Conservation (phyloP, 2,329 filamentous ascomycete genomes). For the Neofusicoccum cordaticola region DNA sequence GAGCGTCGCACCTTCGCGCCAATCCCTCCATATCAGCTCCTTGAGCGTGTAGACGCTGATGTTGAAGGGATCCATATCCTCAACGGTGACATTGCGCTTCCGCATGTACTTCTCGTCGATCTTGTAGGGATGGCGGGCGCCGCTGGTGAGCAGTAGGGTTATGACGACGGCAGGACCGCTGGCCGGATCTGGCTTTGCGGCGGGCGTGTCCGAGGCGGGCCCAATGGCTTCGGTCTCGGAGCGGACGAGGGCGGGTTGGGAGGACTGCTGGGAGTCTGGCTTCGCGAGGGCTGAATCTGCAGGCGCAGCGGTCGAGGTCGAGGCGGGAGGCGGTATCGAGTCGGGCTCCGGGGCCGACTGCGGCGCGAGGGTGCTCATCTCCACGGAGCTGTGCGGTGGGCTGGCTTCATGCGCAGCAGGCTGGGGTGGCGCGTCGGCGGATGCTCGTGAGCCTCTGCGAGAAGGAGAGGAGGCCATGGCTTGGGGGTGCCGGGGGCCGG, state of each 20-base stretch:
- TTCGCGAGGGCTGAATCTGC: neutral
- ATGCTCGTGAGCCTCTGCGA: conserved; percentile 16
- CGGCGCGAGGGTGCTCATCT: conserved; percentile 15
- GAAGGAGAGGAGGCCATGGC: conserved; percentile 18
- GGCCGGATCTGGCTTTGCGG: conserved; percentile 36
- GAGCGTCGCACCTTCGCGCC: conserved; percentile 64
- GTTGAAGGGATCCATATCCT: conserved; percentile 76
- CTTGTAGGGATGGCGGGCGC: conserved; percentile 83
- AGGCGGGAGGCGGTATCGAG: conserved; percentile 16
- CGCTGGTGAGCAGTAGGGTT: conserved; percentile 77
- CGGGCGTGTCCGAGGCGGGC: conserved; percentile 45
- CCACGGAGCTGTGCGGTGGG: conserved; percentile 4
- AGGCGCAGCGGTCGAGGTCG: neutral
- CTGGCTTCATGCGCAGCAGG: conserved; percentile 14
- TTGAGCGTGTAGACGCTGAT: conserved; percentile 94
- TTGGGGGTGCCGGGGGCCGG: conserved; percentile 8
- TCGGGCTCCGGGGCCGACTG: conserved; percentile 10
- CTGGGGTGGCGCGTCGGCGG: conserved; percentile 13
- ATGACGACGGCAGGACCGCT: conserved; percentile 61
- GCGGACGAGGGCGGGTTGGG: conserved; percentile 30
- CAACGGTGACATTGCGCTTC: conserved; percentile 75
- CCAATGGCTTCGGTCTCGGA: conserved; percentile 47
- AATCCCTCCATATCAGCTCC: conserved; percentile 88
- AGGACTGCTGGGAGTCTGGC: conserved; percentile 15
- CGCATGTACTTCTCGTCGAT: conserved; percentile 83